Base-by-base conservation (phyloP, 2,329 filamentous ascomycete species). In the Acrocalymma vagum region DNA sequence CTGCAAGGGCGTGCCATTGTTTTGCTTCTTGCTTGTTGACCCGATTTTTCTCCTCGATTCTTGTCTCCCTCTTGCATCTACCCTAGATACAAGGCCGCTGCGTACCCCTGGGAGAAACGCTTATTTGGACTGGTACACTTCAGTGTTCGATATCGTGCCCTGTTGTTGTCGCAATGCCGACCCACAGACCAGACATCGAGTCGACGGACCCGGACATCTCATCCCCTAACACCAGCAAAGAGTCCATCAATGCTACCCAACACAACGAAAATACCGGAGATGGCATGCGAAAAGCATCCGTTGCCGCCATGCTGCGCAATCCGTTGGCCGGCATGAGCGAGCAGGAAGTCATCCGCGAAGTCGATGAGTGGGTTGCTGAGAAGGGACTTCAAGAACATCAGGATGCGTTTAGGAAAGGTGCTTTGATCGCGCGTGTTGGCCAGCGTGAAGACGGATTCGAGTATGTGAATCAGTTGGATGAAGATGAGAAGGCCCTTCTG, bases 401-500 rank as follows among this genome's bases (percentile, higher is more conserved):
- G 9, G 75, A 77, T 4, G 63, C 53, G 15, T 79, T 82, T 42
- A 72, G 73, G 20, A 79, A 79, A 48, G 76, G 77, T 7, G 78
- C 78, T 9, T 52, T 80, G 22, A 65, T 80, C 13, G 77, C 78
- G 5, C 45, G 62, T 6, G 57, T 63, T 13, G 56, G 56, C 8
- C 78, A 80, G 38, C 67, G 76, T 13, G 79, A 80, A 0, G 67
- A 72, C 11, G 66, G 65, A 1, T 79, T 76, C 27, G 74, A 80
- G 31, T 63, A 72, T 4, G 67, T 84, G 3, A 67, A 68, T 8
- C 82, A 56, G 20, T 27, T 65, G 75, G 65, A 76, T 73, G 72
- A 76, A 1, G 74, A 80, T 9, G 87, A 91, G 60, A 76, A 75
- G 26, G 69, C 74, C 2, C 72, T 81, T 5, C 68, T 90, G 25